These are phyloP conservation scores for Phylloboletellus chloephorus DNA, from an alignment of 1,284 basidiomycete genomes.

Conservation along the genomic window DNA sequence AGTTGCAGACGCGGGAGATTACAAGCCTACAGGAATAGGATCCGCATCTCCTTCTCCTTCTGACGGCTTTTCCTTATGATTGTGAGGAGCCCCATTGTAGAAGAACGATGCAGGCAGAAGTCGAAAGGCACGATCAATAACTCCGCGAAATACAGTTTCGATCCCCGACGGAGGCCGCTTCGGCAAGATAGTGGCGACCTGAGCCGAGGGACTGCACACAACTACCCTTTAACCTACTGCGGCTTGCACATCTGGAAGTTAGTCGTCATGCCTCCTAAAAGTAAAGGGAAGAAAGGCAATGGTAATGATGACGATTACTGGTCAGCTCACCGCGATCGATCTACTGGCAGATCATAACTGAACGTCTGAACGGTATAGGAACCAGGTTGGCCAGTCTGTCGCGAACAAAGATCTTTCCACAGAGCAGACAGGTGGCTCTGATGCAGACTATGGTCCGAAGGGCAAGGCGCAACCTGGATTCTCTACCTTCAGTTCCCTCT, in stretches of 20 bases:
- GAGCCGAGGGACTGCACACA: background rate
- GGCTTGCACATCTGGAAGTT: background rate
- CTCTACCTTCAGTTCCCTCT: slow-evolving; percentile 47
- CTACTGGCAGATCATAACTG: slow-evolving; percentile 11
- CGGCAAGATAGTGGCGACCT: slow-evolving; percentile 20
- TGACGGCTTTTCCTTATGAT: slow-evolving; percentile 95
- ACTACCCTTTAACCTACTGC: background rate
- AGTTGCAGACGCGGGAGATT: slow-evolving; percentile 7
- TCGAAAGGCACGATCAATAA: background rate
- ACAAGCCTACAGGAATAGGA: slow-evolving; percentile 81
- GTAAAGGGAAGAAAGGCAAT: slow-evolving; percentile 83
- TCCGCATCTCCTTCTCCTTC: slow-evolving; percentile 93
- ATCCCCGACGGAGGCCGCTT: slow-evolving; percentile 13
- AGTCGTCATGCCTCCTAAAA: slow-evolving; percentile 75
- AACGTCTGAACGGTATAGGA: slow-evolving; percentile 42
- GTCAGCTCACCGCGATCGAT: slow-evolving; percentile 40
- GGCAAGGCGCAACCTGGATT: slow-evolving; percentile 36
- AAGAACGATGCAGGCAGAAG: background rate
- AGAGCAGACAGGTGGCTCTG: slow-evolving; percentile 37
- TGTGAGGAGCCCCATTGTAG: slow-evolving; percentile 82
- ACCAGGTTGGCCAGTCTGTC: slow-evolving; percentile 60
- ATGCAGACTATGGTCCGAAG: slow-evolving; percentile 35
- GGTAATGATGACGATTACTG: slow-evolving; percentile 82
- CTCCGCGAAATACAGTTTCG: slow-evolving; percentile 17
- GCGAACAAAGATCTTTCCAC: slow-evolving; percentile 38